phyloP scores from a whole-genome alignment of 1,284 basidiomycete species.

The Cutaneotrichosporon dermatis region DNA sequence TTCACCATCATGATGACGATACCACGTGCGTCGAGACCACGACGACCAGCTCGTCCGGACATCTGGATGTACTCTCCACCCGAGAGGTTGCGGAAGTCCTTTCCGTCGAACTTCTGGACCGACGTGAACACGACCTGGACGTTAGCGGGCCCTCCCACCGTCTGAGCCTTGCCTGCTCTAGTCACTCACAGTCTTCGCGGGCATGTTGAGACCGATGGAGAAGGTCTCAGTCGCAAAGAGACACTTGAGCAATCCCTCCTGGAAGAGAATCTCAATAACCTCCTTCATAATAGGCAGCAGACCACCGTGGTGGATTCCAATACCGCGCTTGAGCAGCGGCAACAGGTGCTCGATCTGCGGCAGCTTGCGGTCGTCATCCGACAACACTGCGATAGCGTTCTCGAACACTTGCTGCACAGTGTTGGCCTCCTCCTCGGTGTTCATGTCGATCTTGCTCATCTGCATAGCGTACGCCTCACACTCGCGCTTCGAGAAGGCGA shows the following conservation, averaged over 20 bases:
- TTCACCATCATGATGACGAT: slow-evolving; percentile 99
- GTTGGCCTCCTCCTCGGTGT: slow-evolving; percentile 86
- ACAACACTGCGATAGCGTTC: slow-evolving; percentile 87
- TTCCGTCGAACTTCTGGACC: slow-evolving; percentile 93
- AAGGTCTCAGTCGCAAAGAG: slow-evolving; percentile 99
- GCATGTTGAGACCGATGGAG: slow-evolving; percentile 99
- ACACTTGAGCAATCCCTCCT: slow-evolving; percentile 98
- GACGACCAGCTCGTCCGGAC: slow-evolving; percentile 95
- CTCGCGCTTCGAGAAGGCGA: slow-evolving; percentile 97
- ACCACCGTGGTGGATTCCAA: slow-evolving; percentile 98
- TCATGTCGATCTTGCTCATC: slow-evolving; percentile 95
- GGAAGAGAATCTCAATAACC: slow-evolving; percentile 98
- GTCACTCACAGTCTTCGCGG: slow-evolving; percentile 62
- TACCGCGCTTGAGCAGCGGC: slow-evolving; percentile 89
- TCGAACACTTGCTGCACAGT: slow-evolving; percentile 85
- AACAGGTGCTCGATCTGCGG: slow-evolving; percentile 93
- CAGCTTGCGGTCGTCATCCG: slow-evolving; percentile 80
- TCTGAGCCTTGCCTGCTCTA: too few relatives aligned
- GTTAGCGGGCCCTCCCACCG: too few relatives aligned
- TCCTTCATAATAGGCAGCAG: slow-evolving; percentile 96
- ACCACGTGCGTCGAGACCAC: slow-evolving; percentile 96
- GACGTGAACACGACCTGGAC: slow-evolving; percentile 76
- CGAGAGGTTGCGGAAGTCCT: slow-evolving; percentile 83
- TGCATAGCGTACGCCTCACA: slow-evolving; percentile 89
- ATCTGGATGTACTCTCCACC: slow-evolving; percentile 90